Base-by-base conservation (phyloP, 139 green algal species). In the Chlamydomonas sphaeroides region DNA sequence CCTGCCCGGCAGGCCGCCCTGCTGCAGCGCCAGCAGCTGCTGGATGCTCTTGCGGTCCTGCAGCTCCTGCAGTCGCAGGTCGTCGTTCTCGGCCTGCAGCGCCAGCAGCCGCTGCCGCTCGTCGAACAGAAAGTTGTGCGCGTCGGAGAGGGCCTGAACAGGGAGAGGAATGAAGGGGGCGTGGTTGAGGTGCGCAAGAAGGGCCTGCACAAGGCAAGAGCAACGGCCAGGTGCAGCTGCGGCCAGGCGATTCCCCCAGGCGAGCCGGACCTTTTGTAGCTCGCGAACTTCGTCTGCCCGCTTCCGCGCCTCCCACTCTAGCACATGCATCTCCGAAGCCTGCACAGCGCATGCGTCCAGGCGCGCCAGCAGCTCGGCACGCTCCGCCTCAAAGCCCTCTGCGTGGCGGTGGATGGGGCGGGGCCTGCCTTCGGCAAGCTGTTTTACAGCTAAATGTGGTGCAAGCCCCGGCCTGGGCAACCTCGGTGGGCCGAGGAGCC, bases 121-220 rank as follows among this genome's bases (percentile, higher is more conserved):
- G 65, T 97, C 93, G 87, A 97, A 98, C 18, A 98, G 84, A 69
- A 90, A 96, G 33, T 90, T 93, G 83, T 98, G 94, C 0, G 94
- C 91, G 71, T 96, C 91, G 67, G 89, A 94, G 2, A 98, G 84
- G 0, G 94, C 94, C 93, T 98, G 90, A 25, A 28, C 62, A 25
- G 62, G 23, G 30, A 14, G 32, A 26, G 36, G 21, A 17, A 49
- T 49, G 21, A 49, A 3, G 36, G 18, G 20, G 3, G 20, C 36
- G 32, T 20, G 8, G 36, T 32, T 11, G 63, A 8, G 14, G 25
- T 41, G 41, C 30, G 28, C 68, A 62, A 5, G n/a, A n/a, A n/a
- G n/a, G n/a, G n/a, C n/a, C n/a, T n/a, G n/a, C n/a, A n/a, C n/a
- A n/a, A n/a, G n/a, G n/a, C n/a, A n/a, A n/a, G n/a, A n/a, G n/a